phyloP scores from a whole-genome alignment of 2,329 filamentous ascomycete species.

The Hansfordia pulvinata region DNA sequence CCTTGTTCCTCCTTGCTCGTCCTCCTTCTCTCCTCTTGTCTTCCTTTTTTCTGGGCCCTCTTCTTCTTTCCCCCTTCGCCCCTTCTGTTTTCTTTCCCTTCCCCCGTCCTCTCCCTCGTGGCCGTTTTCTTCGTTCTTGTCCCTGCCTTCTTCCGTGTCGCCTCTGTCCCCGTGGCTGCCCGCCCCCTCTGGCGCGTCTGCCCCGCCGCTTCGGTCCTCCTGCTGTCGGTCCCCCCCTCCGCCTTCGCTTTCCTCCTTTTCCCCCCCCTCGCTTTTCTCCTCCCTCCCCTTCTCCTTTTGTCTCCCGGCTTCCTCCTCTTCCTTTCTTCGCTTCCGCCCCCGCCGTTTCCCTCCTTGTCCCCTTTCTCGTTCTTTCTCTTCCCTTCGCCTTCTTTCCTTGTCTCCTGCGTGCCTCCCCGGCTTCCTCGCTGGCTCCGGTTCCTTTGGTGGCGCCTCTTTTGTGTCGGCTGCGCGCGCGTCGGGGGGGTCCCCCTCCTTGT shows the following conservation, averaged over 20 bases:
- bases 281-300: constrained; percentile 1
- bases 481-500: no score
- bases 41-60: constrained; percentile 6
- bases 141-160: constrained; percentile 17
- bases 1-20: constrained; percentile 5
- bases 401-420: no score
- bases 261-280: background rate
- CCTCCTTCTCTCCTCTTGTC: constrained; percentile 5
- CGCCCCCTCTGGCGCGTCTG: constrained; percentile 10
- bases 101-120: constrained; percentile 16
- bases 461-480: no score
- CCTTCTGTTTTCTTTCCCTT: constrained; percentile 14
- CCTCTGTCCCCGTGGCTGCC: constrained; percentile 17
- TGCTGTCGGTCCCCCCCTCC: constrained; percentile 6
- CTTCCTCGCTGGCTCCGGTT: constrained; percentile 3
- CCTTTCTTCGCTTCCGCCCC: constrained; percentile 1
- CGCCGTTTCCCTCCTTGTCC: constrained; percentile 3
- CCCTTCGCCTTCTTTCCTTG: no score
- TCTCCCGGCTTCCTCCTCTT: constrained; percentile 4
- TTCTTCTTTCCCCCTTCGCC: constrained; percentile 4
- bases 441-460: constrained; percentile 4
- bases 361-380: constrained; percentile 5
- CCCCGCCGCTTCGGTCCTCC: constrained; percentile 12
- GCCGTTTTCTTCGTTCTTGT: constrained; percentile 18
- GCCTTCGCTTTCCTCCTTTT: no score